Base-by-base conservation (phyloP, 768 basidiomycete species). In the Suillus americanus region DNA sequence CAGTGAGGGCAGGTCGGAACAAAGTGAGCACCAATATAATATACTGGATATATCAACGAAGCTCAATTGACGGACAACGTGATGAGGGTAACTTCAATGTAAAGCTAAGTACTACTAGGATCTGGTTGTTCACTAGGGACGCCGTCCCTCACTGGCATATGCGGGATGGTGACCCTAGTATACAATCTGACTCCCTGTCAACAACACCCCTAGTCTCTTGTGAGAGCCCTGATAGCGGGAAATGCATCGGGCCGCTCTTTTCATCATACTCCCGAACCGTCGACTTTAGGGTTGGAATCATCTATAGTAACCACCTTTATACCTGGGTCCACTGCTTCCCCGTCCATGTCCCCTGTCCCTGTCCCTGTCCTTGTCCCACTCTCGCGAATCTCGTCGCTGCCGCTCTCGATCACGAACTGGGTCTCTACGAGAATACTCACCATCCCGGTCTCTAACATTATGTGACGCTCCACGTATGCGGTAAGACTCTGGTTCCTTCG, bases 161-260 rank as follows among this genome's bases (percentile, higher is more conserved):
- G 38, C 16, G 25, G 25, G 28, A 30, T 55, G 73, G 90, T n/a
- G 81, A 85, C 7, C 83, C 89, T n/a, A 85, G 86, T 12, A 85
- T 92, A 6, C 78, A 88, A 60, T 88, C 93, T 0, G 95, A 94
- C 73, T 85, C 38, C 38, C 38, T 40, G 38, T 40, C 37, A 38
- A 38, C 37, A 38, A 38, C 37, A 40, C 13, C 38, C 35, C 10
- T 1, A 35, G 38, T 13, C 38, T 38, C 8, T 14, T 14, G 38
- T 40, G 38, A 40, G 38, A 40, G 38, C 38, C 14, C 38, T 14
- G 38, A 38, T 38, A 38, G 12, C 37, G 37, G 37, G 12, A 38
- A 38, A 38, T 38, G 6, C 12, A 38, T 38, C 37, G 37, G 2
- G 38, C 38, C 13, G 12, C 38, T 14, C 4, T 40, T 40, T 40